Base-by-base conservation (phyloP, 2,329 filamentous ascomycete genomes). In the Alternaria gaisen region DNA sequence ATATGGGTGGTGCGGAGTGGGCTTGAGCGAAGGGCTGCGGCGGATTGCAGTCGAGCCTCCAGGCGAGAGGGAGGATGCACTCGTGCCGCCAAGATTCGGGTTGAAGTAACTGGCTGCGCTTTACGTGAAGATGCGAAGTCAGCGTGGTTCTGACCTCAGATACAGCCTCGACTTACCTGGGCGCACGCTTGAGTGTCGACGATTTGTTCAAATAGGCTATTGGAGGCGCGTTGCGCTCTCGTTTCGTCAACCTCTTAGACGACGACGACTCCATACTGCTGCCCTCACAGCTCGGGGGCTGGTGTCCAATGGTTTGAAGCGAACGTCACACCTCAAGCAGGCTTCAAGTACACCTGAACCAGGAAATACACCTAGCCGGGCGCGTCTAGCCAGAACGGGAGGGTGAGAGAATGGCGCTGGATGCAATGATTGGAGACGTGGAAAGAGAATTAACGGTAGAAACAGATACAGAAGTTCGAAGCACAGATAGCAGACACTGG, bases 101-200 rank as follows among this genome's bases (percentile, higher is more conserved):
- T 40, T 40, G 38, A 20, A 40, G 34, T 38, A 40, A 40, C n/a
- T 20, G 38, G 38, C n/a, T 10, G 38, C 38, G 32, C 32, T 36
- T 16, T 38, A 16, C 38, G 34, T 38, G 34, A 38, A n/a, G 34
- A 38, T 38, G 34, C 34, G 6, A 7, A 8, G 34, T 38, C 34
- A 38, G 34, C n/a, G 34, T 6, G 34, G 4, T 16, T n/a, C 34
- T n/a, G 16, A 7, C 34, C 16, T 14, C 34, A n/a, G 34, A 16
- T 9, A 38, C 34, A n/a, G 34, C 34, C 14, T 38, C 34, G 16
- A 38, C 34, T n/a, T n/a, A n/a, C 34, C 38, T 22, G 38, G 67
- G 64, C 20, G 68, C 63, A n/a, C 70, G 63, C 59, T 67, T 66
- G 11, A 70, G 56, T 14, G 60, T 72, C 38, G 58, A 63, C 38